phyloP scores from a whole-genome alignment of 768 basidiomycete species.

The Lepiota venenata region DNA sequence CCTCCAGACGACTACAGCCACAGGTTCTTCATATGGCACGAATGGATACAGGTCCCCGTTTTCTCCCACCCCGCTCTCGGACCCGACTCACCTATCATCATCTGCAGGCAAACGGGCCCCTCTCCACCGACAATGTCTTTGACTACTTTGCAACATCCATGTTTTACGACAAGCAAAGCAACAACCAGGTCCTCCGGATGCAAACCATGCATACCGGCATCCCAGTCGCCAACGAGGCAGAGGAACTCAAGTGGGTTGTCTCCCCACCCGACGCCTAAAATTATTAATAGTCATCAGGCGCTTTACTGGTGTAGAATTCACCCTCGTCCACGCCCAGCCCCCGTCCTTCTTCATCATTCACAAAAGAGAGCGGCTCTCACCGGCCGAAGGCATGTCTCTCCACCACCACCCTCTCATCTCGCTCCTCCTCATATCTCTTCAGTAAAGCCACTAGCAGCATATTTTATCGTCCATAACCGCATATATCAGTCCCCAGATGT shows the following conservation, averaged over 20 bases:
- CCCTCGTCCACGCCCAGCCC: slow-evolving; percentile 74
- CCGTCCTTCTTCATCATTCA: slow-evolving; percentile 88
- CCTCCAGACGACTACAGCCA: slow-evolving; percentile 80
- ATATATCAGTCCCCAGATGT: slow-evolving; percentile 88
- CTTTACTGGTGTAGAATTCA: slow-evolving; percentile 86
- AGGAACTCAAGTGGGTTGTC: slow-evolving; percentile 74
- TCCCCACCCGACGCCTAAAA: not conserved
- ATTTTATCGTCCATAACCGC: slow-evolving; percentile 86
- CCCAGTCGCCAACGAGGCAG: slow-evolving; percentile 74
- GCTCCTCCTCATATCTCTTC: slow-evolving; percentile 13
- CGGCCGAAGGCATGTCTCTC: slow-evolving; percentile 65
- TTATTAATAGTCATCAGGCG: slow-evolving; percentile 45
- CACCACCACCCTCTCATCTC: slow-evolving; percentile 5
- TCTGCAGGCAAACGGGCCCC: slow-evolving; percentile 67
- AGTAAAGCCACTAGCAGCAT: slow-evolving; percentile 79
- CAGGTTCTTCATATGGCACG: slow-evolving; percentile 87
- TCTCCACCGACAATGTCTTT: slow-evolving; percentile 76
- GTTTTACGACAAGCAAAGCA: slow-evolving; percentile 94
- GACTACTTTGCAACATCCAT: slow-evolving; percentile 90
- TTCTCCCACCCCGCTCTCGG: not conserved
- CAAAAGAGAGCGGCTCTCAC: slow-evolving; percentile 81
- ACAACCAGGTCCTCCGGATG: slow-evolving; percentile 91
- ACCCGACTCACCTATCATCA: not conserved
- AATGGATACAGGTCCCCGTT: slow-evolving; percentile 71
- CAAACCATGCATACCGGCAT: slow-evolving; percentile 87